phyloP scores from a whole-genome alignment of 1,284 basidiomycete species.

The Leccinum griseonigrum region DNA sequence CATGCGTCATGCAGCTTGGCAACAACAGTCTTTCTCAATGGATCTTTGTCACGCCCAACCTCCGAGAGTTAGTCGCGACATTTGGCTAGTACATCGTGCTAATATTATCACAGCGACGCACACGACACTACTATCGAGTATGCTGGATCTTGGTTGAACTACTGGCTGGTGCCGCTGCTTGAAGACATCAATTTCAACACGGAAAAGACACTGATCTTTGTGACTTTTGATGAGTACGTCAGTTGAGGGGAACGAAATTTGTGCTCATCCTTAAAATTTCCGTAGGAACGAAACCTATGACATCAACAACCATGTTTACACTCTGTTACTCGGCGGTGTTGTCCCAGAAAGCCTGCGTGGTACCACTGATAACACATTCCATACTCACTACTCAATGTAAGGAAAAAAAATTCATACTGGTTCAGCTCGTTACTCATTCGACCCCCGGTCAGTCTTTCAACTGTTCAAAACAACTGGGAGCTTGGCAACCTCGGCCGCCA shows the following conservation, averaged over 20 bases:
- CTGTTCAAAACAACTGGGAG: conserved; percentile 66
- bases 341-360: conserved; percentile 43
- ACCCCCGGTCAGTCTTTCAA: conserved; percentile 40
- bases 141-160: conserved; percentile 47
- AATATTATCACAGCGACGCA: conserved; percentile 28
- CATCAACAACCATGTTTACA: conserved; percentile 47
- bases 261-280: conserved; percentile 1
- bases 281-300: conserved; percentile 48
- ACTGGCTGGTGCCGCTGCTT: conserved; percentile 56
- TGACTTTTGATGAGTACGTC: conserved; percentile 49
- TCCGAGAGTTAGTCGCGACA: conserved; percentile 31
- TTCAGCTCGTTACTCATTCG: conserved; percentile 3
- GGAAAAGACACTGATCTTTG: conserved; percentile 49
- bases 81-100: not conserved
- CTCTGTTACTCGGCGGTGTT: conserved; percentile 52
- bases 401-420: not conserved
- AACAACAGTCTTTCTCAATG: conserved; percentile 57
- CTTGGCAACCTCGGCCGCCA: conserved; percentile 59
- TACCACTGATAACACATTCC: conserved; percentile 54
- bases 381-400: conserved; percentile 62
- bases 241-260: not conserved
- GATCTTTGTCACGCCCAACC: conserved; percentile 66
- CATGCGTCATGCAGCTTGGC: conserved; percentile 16
- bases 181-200: conserved; percentile 46
- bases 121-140: conserved; percentile 61